Evolutionary conservation across 768 basidiomycete species (phyloP).

Genomic region (Trametes cubensis): DNA sequence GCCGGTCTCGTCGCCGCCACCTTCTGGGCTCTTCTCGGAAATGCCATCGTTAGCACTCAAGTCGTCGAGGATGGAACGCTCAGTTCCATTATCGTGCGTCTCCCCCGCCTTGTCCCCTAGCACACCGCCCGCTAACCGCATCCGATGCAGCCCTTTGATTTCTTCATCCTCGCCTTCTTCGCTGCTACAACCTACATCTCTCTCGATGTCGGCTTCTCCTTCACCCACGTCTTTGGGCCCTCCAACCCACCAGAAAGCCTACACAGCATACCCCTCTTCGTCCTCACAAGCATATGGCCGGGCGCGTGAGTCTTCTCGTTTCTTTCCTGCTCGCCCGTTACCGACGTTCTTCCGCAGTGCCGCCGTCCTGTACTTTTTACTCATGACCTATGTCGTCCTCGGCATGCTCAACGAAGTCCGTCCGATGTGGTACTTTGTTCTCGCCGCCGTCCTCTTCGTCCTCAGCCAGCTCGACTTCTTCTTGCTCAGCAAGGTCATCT

Average conservation of each 20-base stretch:
- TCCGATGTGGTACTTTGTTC: conserved; percentile 79
- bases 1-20: conserved; percentile 74
- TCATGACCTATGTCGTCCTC: conserved; percentile 84
- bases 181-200: conserved; percentile 79
- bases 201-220: conserved; percentile 74
- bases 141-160: conserved; percentile 57
- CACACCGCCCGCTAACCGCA: conserved; percentile 1
- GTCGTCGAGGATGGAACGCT: conserved; percentile 89
- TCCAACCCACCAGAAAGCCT: conserved; percentile 59
- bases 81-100: conserved; percentile 37
- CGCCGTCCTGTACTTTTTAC: conserved; percentile 63
- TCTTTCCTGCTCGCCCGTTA: not conserved
- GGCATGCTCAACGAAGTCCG: conserved; percentile 74
- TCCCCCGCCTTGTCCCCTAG: not conserved
- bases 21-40: conserved; percentile 80
- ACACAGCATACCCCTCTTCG: conserved; percentile 74
- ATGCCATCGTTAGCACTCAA: conserved; percentile 83
- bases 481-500: conserved; percentile 76
- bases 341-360: conserved; percentile 44
- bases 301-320: conserved; percentile 53
- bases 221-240: conserved; percentile 63
- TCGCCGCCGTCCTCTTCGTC: conserved; percentile 76
- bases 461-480: conserved; percentile 84
- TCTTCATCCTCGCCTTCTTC: conserved; percentile 62
- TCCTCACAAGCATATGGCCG: conserved; percentile 81